Percentiles rank a stretch among this genome's conserved stretches.
Conservation (phyloP, 352 stramenopile genomes). For the Globisporangium okanoganense region DNA sequence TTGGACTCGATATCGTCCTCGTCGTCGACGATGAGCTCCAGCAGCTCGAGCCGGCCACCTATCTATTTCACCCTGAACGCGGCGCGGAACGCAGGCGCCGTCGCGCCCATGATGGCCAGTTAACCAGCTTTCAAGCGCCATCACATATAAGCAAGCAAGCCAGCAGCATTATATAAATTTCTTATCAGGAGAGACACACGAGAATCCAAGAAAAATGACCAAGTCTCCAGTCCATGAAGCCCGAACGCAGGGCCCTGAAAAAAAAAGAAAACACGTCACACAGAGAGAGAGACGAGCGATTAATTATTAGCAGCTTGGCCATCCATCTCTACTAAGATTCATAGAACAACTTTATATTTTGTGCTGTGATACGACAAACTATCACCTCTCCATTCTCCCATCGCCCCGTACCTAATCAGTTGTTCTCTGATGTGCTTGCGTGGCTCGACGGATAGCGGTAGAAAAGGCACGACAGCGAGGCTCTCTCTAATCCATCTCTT, state of each 20-base stretch:
- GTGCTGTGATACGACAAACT: background rate
- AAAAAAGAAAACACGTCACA: background rate
- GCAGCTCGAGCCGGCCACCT: background rate
- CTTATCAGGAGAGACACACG: constrained; percentile 7
- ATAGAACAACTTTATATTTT: constrained; percentile 17
- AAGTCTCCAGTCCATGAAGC: background rate
- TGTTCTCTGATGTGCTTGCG: background rate
- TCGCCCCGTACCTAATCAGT: background rate
- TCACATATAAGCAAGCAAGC: background rate
- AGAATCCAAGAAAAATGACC: background rate
- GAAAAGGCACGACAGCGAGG: background rate
- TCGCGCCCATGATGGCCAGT: constrained; percentile 14
- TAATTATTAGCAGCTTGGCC: too few species aligned
- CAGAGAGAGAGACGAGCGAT: background rate
- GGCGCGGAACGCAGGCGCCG: constrained; percentile 7
- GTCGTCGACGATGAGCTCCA: background rate
- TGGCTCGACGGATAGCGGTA: background rate
- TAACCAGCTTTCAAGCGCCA: background rate
- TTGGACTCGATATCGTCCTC: background rate
- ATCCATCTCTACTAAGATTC: background rate
- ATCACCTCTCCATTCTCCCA: background rate
- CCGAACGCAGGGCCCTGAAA: background rate
- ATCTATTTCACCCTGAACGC: constrained; percentile 14
- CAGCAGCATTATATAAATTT: constrained; percentile 3
- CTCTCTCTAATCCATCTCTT: constrained; percentile 62